These are phyloP conservation scores for Zoysia matrella DNA, from an alignment of 202 grass and related monocot genomes.

Conservation along the genomic window DNA sequence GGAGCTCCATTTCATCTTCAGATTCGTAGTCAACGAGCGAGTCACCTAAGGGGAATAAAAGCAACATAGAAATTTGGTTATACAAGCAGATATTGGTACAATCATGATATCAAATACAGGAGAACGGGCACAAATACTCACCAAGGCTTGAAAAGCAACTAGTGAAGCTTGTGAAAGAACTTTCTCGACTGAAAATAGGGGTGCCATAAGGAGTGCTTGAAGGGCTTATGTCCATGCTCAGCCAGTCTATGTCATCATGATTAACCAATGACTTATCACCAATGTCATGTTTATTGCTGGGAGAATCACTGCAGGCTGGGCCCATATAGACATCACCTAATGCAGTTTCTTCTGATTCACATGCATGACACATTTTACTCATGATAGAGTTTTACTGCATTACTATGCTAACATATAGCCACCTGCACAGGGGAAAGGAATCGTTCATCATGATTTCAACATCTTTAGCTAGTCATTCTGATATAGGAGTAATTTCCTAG, in stretches of 20 bases:
- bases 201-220: constrained; percentile 57
- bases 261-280: constrained; percentile 40
- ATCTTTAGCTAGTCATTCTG: background rate
- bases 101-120: constrained; percentile 19
- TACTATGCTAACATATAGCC: constrained; percentile 28
- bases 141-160: constrained; percentile 79
- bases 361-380: constrained; percentile 68
- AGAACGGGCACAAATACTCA: constrained; percentile 42
- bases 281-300: constrained; percentile 29
- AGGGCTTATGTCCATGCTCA: constrained; percentile 42
- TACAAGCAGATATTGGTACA: constrained; percentile 32
- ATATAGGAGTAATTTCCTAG: background rate
- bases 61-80: constrained; percentile 27
- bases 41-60: constrained; percentile 54
- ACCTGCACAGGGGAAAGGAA: constrained; percentile 52
- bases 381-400: constrained; percentile 48
- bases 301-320: constrained; percentile 49
- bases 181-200: constrained; percentile 59
- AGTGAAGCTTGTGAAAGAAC: constrained; percentile 67
- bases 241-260: constrained; percentile 39
- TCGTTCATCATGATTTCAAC: background rate
- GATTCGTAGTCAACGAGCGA: constrained; percentile 47
- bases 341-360: constrained; percentile 51
- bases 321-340: constrained; percentile 34
- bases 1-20: constrained; percentile 50